Conservation (phyloP, 148 eudicot genomes). For the Mesembryanthemum crystallinum region DNA sequence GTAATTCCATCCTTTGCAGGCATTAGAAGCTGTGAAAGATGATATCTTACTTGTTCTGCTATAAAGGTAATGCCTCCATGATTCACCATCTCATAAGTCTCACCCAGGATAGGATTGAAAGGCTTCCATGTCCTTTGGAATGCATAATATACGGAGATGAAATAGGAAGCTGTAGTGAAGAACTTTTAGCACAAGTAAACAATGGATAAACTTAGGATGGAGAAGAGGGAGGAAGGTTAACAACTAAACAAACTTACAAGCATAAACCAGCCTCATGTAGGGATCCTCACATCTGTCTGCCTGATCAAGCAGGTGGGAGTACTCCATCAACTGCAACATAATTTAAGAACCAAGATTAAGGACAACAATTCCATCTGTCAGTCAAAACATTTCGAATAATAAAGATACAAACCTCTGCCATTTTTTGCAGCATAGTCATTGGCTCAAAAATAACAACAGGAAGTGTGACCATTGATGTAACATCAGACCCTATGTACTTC, state of each 20-base stretch:
- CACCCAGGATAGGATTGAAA: slow-evolving; percentile 82
- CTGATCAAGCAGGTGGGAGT: slow-evolving; percentile 59
- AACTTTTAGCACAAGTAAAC: background rate
- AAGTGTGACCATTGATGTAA: slow-evolving; percentile 96
- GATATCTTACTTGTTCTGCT: slow-evolving; percentile 58
- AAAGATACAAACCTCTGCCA: slow-evolving; percentile 81
- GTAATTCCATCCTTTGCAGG: background rate
- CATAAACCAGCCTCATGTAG: slow-evolving; percentile 71
- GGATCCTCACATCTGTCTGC: slow-evolving; percentile 84
- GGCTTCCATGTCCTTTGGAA: slow-evolving; percentile 65
- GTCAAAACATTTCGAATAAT: background rate
- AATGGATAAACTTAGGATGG: background rate
- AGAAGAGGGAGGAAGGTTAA: background rate
- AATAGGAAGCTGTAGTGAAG: background rate
- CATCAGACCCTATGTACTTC: slow-evolving; percentile 87
- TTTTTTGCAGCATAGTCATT: slow-evolving; percentile 97
- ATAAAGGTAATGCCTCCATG: slow-evolving; percentile 67
- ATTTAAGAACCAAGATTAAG: background rate
- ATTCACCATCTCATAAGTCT: slow-evolving; percentile 76
- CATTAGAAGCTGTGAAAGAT: background rate
- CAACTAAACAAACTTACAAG: slow-evolving; percentile 34
- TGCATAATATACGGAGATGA: slow-evolving; percentile 30
- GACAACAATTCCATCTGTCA: background rate
- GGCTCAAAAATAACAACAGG: slow-evolving; percentile 98
- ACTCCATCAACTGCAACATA: slow-evolving; percentile 68